Evolutionary conservation across 1,284 basidiomycete genomes (phyloP).

Genomic region (Ceratobasidium sp.): DNA sequence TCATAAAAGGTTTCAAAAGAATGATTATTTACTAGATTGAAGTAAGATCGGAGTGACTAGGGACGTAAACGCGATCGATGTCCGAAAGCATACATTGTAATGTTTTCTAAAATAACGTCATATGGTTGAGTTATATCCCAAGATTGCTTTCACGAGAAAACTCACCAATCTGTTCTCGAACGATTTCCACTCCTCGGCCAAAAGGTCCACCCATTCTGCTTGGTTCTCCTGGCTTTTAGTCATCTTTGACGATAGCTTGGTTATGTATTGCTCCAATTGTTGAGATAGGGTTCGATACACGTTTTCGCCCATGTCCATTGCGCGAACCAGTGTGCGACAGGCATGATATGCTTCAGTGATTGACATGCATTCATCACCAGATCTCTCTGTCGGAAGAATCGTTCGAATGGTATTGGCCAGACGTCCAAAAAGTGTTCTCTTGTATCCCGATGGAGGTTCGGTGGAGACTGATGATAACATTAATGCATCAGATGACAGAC

Average conservation of each 20-base stretch:
- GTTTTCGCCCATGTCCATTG: conserved; percentile 60
- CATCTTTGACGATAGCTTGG: conserved; percentile 52
- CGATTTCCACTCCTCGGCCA: conserved; percentile 65
- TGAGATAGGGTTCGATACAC: conserved; percentile 61
- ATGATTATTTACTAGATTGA: conserved; percentile 47
- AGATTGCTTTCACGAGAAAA: conserved; percentile 18
- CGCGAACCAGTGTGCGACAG: conserved; percentile 62
- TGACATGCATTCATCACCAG: conserved; percentile 51
- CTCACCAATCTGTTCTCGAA: conserved; percentile 69
- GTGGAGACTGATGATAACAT: conserved; percentile 46
- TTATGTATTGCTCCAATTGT: conserved; percentile 61
- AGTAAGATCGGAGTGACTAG: conserved; percentile 44
- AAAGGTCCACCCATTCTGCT: conserved; percentile 60
- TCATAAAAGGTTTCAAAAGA: too few relatives aligned
- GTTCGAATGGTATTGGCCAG: conserved; percentile 52
- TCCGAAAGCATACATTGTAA: conserved; percentile 66
- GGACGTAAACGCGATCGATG: conserved; percentile 50
- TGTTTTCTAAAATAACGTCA: conserved; percentile 53
- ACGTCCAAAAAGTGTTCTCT: conserved; percentile 28
- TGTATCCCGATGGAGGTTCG: conserved; percentile 38
- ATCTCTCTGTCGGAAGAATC: conserved; percentile 54
- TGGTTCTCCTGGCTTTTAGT: conserved; percentile 49
- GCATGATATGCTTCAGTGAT: conserved; percentile 64
- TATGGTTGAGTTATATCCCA: not conserved
- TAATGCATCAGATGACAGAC: conserved; percentile 49